phyloP scores from a whole-genome alignment of 225 moss, liverwort and hornwort genomes.

The Sphagnum contortum region DNA sequence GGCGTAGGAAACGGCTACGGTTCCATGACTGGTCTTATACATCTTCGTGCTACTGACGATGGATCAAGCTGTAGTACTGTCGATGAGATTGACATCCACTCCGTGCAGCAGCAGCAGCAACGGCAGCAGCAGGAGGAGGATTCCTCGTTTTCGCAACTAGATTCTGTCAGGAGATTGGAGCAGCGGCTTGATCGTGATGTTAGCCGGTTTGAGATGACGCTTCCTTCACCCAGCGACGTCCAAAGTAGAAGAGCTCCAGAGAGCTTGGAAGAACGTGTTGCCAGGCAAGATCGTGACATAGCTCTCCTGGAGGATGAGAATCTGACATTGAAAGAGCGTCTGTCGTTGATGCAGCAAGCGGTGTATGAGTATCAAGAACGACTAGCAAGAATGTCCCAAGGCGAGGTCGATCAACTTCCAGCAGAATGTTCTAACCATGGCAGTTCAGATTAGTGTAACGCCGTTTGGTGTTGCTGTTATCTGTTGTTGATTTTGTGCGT shows the following conservation, averaged over 20 bases:
- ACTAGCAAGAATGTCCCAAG: slow-evolving; percentile 1
- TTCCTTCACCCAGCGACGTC: slow-evolving; percentile 4
- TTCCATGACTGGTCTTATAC: slow-evolving; percentile 87
- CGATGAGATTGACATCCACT: slow-evolving; percentile 10
- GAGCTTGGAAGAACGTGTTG: slow-evolving; percentile 40
- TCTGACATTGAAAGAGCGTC: slow-evolving; percentile 45
- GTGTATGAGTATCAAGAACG: slow-evolving; percentile 38
- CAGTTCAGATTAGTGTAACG: slow-evolving; percentile 19
- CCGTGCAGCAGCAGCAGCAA: slow-evolving; percentile 28
- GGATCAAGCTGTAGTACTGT: slow-evolving; percentile 26
- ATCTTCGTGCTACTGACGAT: slow-evolving; percentile 37
- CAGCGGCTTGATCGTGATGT: slow-evolving; percentile 42
- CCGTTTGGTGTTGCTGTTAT: slow-evolving; percentile 21
- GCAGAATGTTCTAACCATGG: slow-evolving; percentile 61
- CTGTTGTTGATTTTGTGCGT: slow-evolving; percentile 21
- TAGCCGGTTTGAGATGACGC: slow-evolving; percentile 37
- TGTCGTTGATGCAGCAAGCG: slow-evolving; percentile 59
- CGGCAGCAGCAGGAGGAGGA: slow-evolving; percentile 15
- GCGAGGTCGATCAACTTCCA: slow-evolving; percentile 32
- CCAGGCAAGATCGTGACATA: slow-evolving; percentile 59
- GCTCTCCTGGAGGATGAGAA: slow-evolving; percentile 66
- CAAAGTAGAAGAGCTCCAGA: slow-evolving; percentile 23
- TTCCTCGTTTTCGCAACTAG: slow-evolving; percentile 10
- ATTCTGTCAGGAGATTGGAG: slow-evolving; percentile 51
- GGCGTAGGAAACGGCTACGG: slow-evolving; percentile 66